Base-by-base conservation (phyloP, 1,284 basidiomycete species). In the Boletus mariae region DNA sequence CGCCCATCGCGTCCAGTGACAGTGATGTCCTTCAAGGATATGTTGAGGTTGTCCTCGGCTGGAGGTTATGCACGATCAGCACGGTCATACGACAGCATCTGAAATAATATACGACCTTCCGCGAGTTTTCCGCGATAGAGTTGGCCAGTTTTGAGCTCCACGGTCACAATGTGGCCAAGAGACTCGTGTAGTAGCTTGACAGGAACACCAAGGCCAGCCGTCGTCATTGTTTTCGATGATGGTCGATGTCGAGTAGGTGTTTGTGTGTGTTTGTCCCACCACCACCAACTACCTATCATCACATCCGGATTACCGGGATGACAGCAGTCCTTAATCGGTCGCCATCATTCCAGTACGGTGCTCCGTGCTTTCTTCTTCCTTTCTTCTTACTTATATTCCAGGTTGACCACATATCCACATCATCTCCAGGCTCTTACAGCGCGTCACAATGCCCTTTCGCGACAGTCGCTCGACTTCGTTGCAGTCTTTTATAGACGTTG, bases 11-110 rank as follows among this genome's bases (percentile, higher is more conserved):
- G 86, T 52, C 92, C 94, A 11, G 97, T 99, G 25, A 98, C 97
- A 23, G 96, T 98, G 67, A 99, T 97, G 59, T 98, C 94, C 72
- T 87, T 94, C 62, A 99, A 73, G 1, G 95, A 94, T 67, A 99
- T 94, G 75, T 99, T 99, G 49, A 99, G 79, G 68, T 96, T 98
- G 71, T 99, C 97, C 75, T 99, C 97, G 60, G 97, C 97, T 99
- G 73, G 48, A 61, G 11, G 10, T 42, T 49, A 47, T 50, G 54
- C 57, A 47, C 47, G 57, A 63, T 70, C 63, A 61, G 57, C 45
- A 44, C 55, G 23, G 63, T 57, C 54, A 23, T 44, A 43, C 45
- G 47, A 53, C 35, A 20, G 17, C 17, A 42, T 9, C 11, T 50
- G 32, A 45, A 49, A 52, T 47, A 20, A 52, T 63, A 73, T n/a